Percentiles rank a stretch among this genome's conserved stretches.
Conservation (phyloP, 495 filamentous ascomycete species). For the Penicillium robsamsonii region DNA sequence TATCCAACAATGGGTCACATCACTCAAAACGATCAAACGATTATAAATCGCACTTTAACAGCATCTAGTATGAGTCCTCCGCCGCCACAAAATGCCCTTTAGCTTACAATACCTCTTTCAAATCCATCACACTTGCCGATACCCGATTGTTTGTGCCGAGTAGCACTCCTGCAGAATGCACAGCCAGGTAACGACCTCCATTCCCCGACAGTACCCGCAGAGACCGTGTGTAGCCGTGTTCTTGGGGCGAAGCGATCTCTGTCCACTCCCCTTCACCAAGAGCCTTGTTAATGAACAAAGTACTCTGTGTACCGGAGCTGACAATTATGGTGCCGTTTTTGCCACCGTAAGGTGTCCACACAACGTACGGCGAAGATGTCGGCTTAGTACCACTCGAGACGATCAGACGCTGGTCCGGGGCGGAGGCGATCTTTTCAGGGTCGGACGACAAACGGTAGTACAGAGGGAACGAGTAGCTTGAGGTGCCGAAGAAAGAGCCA, state of each 20-base stretch:
- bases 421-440: constrained; percentile 52
- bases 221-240: constrained; percentile 49
- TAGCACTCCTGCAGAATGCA: constrained; percentile 33
- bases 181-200: constrained; percentile 23
- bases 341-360: constrained; percentile 54
- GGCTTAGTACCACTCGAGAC: constrained; percentile 51
- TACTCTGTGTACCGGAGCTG: constrained; percentile 47
- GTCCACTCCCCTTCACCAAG: constrained; percentile 59
- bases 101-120: constrained; percentile 16
- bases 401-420: constrained; percentile 41
- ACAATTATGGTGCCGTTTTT: constrained; percentile 58
- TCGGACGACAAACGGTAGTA: constrained; percentile 54
- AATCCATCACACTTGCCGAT: constrained; percentile 33
- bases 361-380: constrained; percentile 53
- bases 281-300: constrained; percentile 57
- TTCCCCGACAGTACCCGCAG: constrained; percentile 44
- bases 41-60: not conserved
- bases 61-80: not conserved
- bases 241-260: constrained; percentile 46
- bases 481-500: constrained; percentile 48
- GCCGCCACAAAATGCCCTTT: not conserved
- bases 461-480: constrained; percentile 51
- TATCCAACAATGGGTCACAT: not conserved
- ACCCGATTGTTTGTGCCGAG: constrained; percentile 27
- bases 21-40: not conserved